Conservation (phyloP, 2,329 filamentous ascomycete species). For the Dactylellina leptospora region DNA sequence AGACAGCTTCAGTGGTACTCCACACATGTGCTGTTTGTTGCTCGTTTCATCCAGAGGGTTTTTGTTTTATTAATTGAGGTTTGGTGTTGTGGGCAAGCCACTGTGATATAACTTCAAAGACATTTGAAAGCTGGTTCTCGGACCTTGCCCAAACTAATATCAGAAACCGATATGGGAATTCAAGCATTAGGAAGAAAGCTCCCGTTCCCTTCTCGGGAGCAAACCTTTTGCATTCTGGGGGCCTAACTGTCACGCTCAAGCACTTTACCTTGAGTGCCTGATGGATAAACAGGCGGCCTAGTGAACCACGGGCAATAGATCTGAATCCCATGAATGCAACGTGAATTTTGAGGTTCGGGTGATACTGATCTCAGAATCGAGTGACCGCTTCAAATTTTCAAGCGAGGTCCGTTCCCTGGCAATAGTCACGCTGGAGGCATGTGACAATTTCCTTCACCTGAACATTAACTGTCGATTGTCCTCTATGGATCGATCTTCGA, state of each 20-base stretch:
- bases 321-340: too few relatives aligned
- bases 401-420: not conserved
- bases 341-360: too few relatives aligned
- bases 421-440: slow-evolving; percentile 27
- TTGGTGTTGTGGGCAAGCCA: too few relatives aligned
- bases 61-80: too few relatives aligned
- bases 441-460: not conserved
- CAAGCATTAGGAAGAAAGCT: not conserved
- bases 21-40: too few relatives aligned
- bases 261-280: not conserved
- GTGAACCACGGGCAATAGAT: too few relatives aligned
- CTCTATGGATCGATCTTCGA: too few relatives aligned
- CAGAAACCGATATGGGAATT: not conserved
- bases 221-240: not conserved
- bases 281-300: not conserved
- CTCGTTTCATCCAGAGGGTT: too few relatives aligned
- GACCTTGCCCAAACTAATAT: not conserved
- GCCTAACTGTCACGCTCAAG: not conserved
- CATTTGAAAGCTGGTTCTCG: not conserved
- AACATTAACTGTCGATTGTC: slow-evolving; percentile 12
- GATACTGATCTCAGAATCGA: not conserved
- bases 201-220: not conserved
- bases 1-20: not conserved
- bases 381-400: not conserved
- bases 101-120: too few relatives aligned